These are phyloP conservation scores for Nemania bipapillata DNA, from an alignment of 2,329 filamentous ascomycete species.

Conservation along the genomic window DNA sequence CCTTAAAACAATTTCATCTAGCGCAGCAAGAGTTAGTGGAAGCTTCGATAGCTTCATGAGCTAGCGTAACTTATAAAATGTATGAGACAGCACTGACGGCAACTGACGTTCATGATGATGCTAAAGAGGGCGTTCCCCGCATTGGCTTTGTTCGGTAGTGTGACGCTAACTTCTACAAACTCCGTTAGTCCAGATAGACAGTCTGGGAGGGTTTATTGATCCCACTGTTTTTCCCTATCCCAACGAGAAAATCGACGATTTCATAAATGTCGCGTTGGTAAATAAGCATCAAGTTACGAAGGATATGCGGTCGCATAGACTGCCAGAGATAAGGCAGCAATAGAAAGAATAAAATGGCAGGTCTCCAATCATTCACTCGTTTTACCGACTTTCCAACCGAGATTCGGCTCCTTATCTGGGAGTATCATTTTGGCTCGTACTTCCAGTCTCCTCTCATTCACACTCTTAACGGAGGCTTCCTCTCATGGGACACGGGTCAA, in stretches of 20 bases:
- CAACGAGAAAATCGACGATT: not conserved
- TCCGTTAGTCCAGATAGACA: not conserved
- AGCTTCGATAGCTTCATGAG: too few species aligned
- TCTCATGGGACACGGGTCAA: slow-evolving; percentile 18
- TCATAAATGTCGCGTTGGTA: not conserved
- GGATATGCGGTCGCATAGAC: not conserved
- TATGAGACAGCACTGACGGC: slow-evolving; percentile 20
- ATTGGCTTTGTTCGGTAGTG: not conserved
- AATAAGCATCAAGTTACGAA: not conserved
- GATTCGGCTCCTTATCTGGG: slow-evolving; percentile 36
- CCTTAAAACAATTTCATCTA: too few species aligned
- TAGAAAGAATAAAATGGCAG: slow-evolving; percentile 14
- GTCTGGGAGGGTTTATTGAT: not conserved
- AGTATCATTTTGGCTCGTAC: slow-evolving; percentile 32
- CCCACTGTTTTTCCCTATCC: not conserved
- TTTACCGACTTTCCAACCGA: slow-evolving; percentile 34
- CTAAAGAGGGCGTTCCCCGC: not conserved
- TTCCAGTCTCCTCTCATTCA: slow-evolving; percentile 27
- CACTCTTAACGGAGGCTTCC: slow-evolving; percentile 32
- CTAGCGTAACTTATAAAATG: not conserved
- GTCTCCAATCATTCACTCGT: slow-evolving; percentile 12
- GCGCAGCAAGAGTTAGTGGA: too few species aligned
- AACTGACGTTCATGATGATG: slow-evolving; percentile 22
- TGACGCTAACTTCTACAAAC: not conserved
- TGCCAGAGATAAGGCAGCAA: not conserved